These are phyloP conservation scores for Chloranthus sessilifolius DNA, from an alignment of 164 flowering plant genomes.

Conservation along the genomic window DNA sequence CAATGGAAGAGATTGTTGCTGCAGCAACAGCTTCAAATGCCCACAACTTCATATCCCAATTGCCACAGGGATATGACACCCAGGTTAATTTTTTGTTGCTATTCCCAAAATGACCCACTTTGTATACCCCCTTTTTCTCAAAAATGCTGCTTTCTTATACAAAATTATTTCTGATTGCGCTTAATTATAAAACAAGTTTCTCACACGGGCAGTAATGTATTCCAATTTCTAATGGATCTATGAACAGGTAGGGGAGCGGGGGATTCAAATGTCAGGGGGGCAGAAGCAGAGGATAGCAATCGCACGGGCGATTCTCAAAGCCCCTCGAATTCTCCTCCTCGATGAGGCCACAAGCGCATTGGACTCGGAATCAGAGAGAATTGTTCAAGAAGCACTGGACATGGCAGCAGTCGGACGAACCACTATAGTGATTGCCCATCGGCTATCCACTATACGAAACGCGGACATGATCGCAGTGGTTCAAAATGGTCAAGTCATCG, in stretches of 20 bases:
- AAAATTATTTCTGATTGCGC: too few species aligned
- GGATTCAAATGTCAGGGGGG: constrained; percentile 87
- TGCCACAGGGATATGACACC: constrained; percentile 82
- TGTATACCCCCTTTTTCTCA: too few species aligned
- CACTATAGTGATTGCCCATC: constrained; percentile 80
- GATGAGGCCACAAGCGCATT: constrained; percentile 90
- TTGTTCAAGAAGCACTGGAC: constrained; percentile 80
- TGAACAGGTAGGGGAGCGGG: constrained; percentile 89
- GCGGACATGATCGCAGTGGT: constrained; percentile 74
- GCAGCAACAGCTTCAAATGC: constrained; percentile 88
- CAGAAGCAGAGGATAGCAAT: constrained; percentile 92
- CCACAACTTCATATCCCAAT: constrained; percentile 62
- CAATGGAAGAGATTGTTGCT: constrained; percentile 53
- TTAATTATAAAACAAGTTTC: too few species aligned
- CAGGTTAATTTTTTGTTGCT: constrained; percentile 38
- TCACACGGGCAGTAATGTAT: too few species aligned
- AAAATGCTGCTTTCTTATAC: too few species aligned
- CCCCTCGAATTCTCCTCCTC: constrained; percentile 62
- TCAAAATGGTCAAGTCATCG: constrained; percentile 56
- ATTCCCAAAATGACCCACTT: not conserved
- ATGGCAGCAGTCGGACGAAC: constrained; percentile 64
- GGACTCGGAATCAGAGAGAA: constrained; percentile 77
- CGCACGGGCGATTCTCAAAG: constrained; percentile 68
- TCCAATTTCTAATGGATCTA: too few species aligned
- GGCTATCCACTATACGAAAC: constrained; percentile 73